Conservation (phyloP, 495 filamentous ascomycete species). For the Hypomontagnella submonticulosa region DNA sequence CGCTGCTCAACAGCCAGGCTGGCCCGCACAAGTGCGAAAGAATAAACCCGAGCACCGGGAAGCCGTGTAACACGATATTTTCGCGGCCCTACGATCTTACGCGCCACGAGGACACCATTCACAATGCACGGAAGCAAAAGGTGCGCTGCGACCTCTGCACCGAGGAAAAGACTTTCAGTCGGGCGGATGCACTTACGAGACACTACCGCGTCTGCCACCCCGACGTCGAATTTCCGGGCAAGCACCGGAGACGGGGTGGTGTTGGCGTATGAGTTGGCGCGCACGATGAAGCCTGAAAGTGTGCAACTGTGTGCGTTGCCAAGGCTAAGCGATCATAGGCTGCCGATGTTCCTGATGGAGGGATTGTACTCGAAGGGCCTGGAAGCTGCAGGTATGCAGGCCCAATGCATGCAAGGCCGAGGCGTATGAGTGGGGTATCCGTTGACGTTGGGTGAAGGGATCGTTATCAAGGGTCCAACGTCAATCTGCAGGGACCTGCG, state of each 20-base stretch:
- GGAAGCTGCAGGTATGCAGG: constrained; percentile 19
- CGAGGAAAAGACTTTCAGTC: constrained; percentile 96
- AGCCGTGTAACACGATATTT: constrained; percentile 96
- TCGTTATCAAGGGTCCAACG: constrained; percentile 48
- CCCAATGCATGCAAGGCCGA: constrained; percentile 39
- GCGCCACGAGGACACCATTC: constrained; percentile 96
- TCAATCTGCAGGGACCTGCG: constrained; percentile 52
- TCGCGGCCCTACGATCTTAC: constrained; percentile 98
- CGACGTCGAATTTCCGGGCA: constrained; percentile 82
- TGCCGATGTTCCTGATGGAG: constrained; percentile 20
- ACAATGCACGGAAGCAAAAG: constrained; percentile 93
- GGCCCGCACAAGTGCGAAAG: constrained; percentile 91
- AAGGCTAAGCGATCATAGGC: constrained; percentile 23
- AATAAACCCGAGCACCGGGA: constrained; percentile 94
- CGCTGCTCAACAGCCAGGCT: constrained; percentile 76
- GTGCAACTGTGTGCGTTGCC: constrained; percentile 6
- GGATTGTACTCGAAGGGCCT: constrained; percentile 30
- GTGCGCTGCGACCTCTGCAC: constrained; percentile 94
- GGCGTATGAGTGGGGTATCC: constrained; percentile 33
- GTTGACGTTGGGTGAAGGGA: constrained; percentile 32
- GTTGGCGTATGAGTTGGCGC: constrained; percentile 42
- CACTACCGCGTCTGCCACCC: constrained; percentile 94
- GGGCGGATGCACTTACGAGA: constrained; percentile 89
- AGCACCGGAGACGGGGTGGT: constrained; percentile 59
- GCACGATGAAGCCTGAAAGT: constrained; percentile 9